These are phyloP conservation scores for Nicotiana paniculata DNA, from an alignment of 257 asterid genomes.

Conservation along the genomic window DNA sequence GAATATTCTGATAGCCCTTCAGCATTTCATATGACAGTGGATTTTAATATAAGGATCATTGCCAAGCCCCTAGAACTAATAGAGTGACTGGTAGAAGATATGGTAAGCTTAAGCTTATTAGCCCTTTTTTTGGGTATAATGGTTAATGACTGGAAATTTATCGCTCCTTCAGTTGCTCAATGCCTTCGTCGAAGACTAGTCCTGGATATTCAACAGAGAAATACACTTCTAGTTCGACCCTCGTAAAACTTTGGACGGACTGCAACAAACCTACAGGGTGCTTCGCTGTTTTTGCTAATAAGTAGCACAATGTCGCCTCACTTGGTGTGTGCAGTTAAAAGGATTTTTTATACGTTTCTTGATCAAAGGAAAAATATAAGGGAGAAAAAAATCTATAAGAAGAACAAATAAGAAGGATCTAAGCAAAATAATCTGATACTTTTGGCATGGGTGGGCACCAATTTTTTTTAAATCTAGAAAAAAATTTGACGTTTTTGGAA, in stretches of 20 bases:
- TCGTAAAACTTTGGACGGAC: background rate
- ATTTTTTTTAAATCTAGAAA: no score
- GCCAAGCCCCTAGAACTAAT: background rate
- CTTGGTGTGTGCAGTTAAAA: background rate
- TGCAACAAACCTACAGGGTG: background rate
- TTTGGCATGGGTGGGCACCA: background rate
- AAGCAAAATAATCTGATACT: background rate
- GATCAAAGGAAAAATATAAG: background rate
- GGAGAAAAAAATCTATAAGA: background rate
- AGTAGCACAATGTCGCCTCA: background rate
- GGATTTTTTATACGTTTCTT: background rate
- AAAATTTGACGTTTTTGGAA: background rate
- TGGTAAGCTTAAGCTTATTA: background rate
- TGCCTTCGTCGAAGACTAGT: background rate
- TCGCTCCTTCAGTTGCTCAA: background rate
- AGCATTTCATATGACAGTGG: background rate
- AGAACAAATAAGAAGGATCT: background rate
- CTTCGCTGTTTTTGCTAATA: background rate
- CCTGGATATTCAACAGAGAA: background rate
- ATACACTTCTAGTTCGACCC: background rate
- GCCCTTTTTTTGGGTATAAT: background rate
- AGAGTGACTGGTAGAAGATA: background rate
- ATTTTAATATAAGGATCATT: background rate
- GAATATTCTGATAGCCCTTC: background rate
- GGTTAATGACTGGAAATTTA: background rate